Conservation (phyloP, 441 rosid genomes). For the Syzygium syzygioides region DNA sequence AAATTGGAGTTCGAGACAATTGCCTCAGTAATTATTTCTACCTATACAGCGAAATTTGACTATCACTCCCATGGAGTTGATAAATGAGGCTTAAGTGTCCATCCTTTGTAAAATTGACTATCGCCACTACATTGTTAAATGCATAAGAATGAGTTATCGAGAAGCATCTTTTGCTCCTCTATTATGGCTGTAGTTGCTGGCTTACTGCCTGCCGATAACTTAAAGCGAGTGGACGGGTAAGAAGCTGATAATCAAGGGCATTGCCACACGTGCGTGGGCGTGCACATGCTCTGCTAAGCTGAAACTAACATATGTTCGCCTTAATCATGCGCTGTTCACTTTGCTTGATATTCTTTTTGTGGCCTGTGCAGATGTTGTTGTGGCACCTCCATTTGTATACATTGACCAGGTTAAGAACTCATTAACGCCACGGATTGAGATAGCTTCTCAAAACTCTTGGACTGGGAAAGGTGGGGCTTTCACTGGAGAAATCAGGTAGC, state of each 20-base stretch:
- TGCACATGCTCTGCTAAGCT: background rate
- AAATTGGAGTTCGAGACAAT: background rate
- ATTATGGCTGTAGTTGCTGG: background rate
- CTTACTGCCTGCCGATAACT: background rate
- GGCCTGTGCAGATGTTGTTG: slow-evolving; percentile 73
- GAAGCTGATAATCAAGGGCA: background rate
- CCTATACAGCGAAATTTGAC: background rate
- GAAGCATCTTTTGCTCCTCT: background rate
- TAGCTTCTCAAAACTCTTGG: slow-evolving; percentile 95
- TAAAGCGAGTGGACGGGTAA: background rate
- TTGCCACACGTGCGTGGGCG: background rate
- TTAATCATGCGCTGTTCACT: background rate
- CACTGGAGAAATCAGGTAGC: slow-evolving; percentile 94
- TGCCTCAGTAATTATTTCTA: background rate
- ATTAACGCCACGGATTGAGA: slow-evolving; percentile 57
- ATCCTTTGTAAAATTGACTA: background rate
- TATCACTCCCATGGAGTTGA: background rate
- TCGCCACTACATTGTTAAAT: background rate
- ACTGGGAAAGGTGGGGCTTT: slow-evolving; percentile 94
- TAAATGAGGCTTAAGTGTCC: background rate
- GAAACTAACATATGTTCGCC: background rate
- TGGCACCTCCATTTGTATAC: slow-evolving; percentile 90
- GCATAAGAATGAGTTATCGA: background rate
- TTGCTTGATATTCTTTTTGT: background rate
- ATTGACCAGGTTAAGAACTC: slow-evolving; percentile 71